phyloP scores from a whole-genome alignment of 345 rosid genomes.

The Xanthoceras sorbifolium region DNA sequence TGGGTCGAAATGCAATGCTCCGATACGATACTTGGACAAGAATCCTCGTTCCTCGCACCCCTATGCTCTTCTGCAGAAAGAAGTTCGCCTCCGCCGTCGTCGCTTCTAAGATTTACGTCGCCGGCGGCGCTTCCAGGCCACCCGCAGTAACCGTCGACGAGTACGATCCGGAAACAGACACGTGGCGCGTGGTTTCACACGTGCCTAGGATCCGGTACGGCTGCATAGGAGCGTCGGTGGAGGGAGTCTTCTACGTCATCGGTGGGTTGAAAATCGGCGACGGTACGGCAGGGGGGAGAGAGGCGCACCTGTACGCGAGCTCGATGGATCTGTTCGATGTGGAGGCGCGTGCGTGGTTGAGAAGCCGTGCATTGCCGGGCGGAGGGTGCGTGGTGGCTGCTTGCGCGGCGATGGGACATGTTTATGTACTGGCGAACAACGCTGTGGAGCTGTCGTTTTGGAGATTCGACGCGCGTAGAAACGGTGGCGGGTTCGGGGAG shows the following conservation, averaged over 20 bases:
- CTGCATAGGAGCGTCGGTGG: constrained; percentile 75
- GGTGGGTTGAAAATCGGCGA: constrained; percentile 80
- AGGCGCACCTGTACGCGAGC: constrained; percentile 73
- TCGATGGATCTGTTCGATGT: constrained; percentile 89
- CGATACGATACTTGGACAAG: constrained; percentile 71
- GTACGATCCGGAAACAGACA: constrained; percentile 67
- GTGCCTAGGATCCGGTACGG: constrained; percentile 72
- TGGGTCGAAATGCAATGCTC: constrained; percentile 47
- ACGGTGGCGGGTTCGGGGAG: constrained; percentile 54
- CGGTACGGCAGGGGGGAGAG: constrained; percentile 40
- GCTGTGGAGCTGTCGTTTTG: constrained; percentile 93
- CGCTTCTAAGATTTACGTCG: constrained; percentile 67
- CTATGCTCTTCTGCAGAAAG: constrained; percentile 59
- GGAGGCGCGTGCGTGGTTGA: constrained; percentile 64
- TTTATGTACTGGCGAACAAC: constrained; percentile 74
- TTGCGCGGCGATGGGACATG: constrained; percentile 59
- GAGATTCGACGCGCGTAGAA: constrained; percentile 66
- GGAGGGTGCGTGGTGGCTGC: constrained; percentile 96
- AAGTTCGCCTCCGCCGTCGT: constrained; percentile 74
- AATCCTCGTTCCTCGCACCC: constrained; percentile 43
- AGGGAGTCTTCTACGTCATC: constrained; percentile 81
- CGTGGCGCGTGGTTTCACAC: constrained; percentile 63
- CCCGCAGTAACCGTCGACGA: constrained; percentile 68
- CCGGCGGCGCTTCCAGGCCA: constrained; percentile 59
- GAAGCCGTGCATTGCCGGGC: constrained; percentile 77